A percentile compares a stretch with the other conserved stretches of the same genome.
These are phyloP conservation scores for Xanthoparmelia taractica DNA, from an alignment of 495 filamentous ascomycete species.

Conservation along the genomic window DNA sequence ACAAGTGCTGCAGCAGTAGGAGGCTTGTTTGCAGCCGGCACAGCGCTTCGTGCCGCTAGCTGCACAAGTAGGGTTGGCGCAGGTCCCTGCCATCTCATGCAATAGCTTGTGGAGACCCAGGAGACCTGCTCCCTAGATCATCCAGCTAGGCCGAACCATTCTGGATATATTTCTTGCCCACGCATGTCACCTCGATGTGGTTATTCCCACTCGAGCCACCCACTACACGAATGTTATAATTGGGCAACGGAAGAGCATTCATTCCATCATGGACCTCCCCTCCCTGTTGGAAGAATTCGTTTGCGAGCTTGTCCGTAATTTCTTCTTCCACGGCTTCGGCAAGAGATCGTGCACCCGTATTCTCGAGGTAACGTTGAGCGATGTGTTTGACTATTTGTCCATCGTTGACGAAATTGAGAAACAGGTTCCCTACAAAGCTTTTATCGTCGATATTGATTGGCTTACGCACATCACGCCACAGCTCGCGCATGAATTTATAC, in stretches of 20 bases:
- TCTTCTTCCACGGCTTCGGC: slow-evolving; percentile 9
- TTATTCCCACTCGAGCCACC: background rate
- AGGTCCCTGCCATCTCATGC: background rate
- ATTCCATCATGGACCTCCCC: slow-evolving; percentile 8
- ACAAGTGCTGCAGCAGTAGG: slow-evolving; percentile 7
- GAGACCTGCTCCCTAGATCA: too few species aligned
- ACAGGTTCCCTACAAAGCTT: slow-evolving; percentile 9
- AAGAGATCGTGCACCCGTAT: slow-evolving; percentile 21
- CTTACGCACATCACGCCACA: slow-evolving; percentile 9
- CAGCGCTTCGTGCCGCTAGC: slow-evolving; percentile 13
- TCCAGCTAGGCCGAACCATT: background rate
- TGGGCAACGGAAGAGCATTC: slow-evolving; percentile 15
- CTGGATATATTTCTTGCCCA: background rate
- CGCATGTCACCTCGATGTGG: background rate
- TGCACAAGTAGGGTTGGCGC: background rate
- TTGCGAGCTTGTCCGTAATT: background rate
- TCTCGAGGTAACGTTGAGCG: slow-evolving; percentile 5
- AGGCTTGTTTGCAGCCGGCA: slow-evolving; percentile 5
- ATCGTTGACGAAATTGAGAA: slow-evolving; percentile 19
- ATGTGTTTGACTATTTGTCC: slow-evolving; percentile 7
- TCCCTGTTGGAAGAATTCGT: background rate
- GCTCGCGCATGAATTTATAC: slow-evolving; percentile 24
- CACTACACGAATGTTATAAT: slow-evolving; percentile 9
- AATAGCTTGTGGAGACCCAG: too few species aligned
- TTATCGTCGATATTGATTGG: slow-evolving; percentile 11